phyloP scores from a whole-genome alignment of 2,329 filamentous ascomycete genomes.

The Xylariaceae sp. region DNA sequence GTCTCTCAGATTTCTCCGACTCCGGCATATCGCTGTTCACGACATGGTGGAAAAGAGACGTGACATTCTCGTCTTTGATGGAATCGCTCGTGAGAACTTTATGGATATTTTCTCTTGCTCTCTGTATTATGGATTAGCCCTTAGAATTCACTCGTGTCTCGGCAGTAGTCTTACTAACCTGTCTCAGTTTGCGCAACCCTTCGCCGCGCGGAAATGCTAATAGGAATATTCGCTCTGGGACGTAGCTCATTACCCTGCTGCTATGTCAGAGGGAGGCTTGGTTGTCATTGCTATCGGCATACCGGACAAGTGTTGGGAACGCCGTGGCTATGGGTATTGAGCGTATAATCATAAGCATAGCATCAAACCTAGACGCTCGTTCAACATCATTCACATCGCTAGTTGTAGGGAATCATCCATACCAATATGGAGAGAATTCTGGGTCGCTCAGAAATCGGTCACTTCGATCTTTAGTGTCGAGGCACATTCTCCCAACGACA shows the following conservation, averaged over 20 bases:
- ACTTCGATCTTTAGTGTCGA: conserved; percentile 14
- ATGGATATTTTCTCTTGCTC: conserved; percentile 24
- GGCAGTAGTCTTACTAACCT: conserved; percentile 1
- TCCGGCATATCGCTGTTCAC: conserved; percentile 33
- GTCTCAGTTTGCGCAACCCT: conserved; percentile 14
- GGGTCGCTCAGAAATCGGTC: conserved; percentile 25
- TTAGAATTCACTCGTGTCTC: neutral
- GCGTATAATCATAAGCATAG: conserved; percentile 25
- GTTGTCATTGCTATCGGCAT: neutral
- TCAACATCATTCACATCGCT: neutral
- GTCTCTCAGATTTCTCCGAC: conserved; percentile 30
- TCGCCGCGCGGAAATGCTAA: conserved; percentile 17
- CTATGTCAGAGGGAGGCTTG: neutral
- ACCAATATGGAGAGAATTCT: conserved; percentile 30
- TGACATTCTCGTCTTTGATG: conserved; percentile 13
- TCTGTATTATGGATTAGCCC: conserved; percentile 7
- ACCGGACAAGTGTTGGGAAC: conserved; percentile 27
- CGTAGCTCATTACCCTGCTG: conserved; percentile 18
- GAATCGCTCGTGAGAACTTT: conserved; percentile 12
- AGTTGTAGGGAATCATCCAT: too few species aligned
- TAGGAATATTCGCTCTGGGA: conserved; percentile 12
- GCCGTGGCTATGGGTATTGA: conserved; percentile 28
- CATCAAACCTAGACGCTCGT: conserved; percentile 12
- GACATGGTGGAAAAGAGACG: conserved; percentile 36
- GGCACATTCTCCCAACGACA: conserved; percentile 23